phyloP scores from a whole-genome alignment of 148 eudicot genomes.

The Vaccinium vitisidaea region DNA sequence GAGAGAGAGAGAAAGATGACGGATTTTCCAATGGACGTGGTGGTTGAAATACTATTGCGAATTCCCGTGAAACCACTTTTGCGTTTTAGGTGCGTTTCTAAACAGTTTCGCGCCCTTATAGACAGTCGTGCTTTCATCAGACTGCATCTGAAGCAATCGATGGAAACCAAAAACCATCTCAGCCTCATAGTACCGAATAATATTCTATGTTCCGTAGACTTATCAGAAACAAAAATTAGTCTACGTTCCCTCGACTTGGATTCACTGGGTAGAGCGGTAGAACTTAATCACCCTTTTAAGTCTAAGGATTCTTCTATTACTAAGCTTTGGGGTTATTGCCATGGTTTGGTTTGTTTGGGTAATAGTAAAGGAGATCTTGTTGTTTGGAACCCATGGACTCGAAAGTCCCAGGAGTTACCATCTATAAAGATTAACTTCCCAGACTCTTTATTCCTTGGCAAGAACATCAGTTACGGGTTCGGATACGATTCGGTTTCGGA shows the following conservation, averaged over 20 bases:
- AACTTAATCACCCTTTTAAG: background rate
- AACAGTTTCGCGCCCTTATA: background rate
- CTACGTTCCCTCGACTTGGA: conserved; percentile 14
- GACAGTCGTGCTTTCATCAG: background rate
- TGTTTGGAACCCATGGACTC: conserved; percentile 2
- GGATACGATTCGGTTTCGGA: conserved; percentile 32
- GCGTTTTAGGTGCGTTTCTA: conserved; percentile 1
- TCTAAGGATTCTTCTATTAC: too few relatives aligned
- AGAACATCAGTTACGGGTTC: background rate
- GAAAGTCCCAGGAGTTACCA: background rate
- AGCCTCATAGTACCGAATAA: background rate
- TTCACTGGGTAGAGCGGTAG: conserved; percentile 16
- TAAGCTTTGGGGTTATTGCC: too few relatives aligned
- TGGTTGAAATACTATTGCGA: background rate
- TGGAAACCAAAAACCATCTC: background rate
- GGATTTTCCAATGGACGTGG: background rate
- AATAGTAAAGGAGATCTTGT: background rate
- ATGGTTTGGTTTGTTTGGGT: background rate
- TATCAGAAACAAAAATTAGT: too few relatives aligned
- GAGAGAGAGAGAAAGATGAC: background rate
- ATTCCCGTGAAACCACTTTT: background rate
- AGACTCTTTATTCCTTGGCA: too few relatives aligned
- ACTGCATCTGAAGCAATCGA: background rate
- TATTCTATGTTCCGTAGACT: background rate
- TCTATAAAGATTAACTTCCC: background rate